Percentiles rank a stretch among this genome's conserved stretches.
Conservation (phyloP, 371 early-diverging fungal genomes). For the Circinella umbellata region DNA sequence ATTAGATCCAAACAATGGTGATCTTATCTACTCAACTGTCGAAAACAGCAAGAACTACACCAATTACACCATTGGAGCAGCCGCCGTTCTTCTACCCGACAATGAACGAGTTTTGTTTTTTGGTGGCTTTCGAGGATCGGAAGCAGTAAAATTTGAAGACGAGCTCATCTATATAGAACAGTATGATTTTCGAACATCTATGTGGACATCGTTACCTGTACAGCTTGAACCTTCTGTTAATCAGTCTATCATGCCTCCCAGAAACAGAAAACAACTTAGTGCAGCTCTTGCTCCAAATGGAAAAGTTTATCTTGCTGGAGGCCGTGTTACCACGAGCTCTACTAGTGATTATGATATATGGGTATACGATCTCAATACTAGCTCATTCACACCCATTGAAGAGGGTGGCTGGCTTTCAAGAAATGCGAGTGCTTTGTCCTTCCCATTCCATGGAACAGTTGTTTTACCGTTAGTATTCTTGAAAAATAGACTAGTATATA, state of each 20-base stretch:
- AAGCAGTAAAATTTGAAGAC: neutral
- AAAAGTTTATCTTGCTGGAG: neutral
- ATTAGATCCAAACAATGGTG: neutral
- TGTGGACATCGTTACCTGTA: neutral
- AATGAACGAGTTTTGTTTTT: conserved; percentile 14
- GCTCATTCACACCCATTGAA: no score
- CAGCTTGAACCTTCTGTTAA: no score
- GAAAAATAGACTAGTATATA: no score
- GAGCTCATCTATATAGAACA: neutral
- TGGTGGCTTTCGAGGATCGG: neutral
- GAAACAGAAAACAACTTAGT: no score
- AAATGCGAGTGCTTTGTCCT: neutral
- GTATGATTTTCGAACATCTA: neutral
- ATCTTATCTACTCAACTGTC: neutral
- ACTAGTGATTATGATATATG: neutral
- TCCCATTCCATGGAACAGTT: neutral
- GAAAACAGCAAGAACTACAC: neutral
- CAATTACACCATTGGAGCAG: neutral
- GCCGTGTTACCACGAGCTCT: neutral
- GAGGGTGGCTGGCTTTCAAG: no score
- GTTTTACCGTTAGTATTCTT: neutral
- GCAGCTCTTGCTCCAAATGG: conserved; percentile 12
- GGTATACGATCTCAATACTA: neutral
- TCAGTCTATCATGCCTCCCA: no score
- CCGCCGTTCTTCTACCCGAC: conserved; percentile 9